Evolutionary conservation across 129 eudicot species (phyloP).

Genomic region (Heracleum sosnowskyi): DNA sequence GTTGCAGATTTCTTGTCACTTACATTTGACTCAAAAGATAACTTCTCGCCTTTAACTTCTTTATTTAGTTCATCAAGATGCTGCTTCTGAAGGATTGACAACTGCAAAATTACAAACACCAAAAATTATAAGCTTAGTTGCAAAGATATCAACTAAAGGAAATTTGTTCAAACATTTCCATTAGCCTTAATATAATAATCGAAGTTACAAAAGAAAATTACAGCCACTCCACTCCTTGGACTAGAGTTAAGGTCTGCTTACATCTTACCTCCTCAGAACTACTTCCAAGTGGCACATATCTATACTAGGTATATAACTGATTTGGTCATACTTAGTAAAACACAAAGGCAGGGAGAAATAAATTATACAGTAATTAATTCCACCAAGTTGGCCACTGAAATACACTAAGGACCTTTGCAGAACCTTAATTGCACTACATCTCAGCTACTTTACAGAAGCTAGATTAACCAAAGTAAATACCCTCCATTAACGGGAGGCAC

Average conservation of each 20-base stretch:
- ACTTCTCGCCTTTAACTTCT: constrained; percentile 41
- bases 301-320: background rate
- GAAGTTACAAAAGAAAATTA: background rate
- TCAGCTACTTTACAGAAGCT: background rate
- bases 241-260: background rate
- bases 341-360: background rate
- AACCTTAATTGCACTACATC: background rate
- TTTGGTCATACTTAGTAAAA: background rate
- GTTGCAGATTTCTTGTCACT: constrained; percentile 16
- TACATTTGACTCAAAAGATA: constrained; percentile 17
- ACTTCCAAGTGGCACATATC: background rate
- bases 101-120: constrained; percentile 33
- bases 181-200: background rate
- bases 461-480: background rate
- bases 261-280: background rate
- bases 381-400: background rate
- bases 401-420: background rate
- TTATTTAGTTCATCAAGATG: constrained; percentile 43
- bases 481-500: background rate
- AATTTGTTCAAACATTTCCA: background rate
- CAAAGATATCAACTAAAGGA: background rate
- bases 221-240: background rate
- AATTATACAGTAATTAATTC: background rate
- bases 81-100: constrained; percentile 38
- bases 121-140: background rate